Conservation (phyloP, 2,329 filamentous ascomycete species). For the Myriosclerotinia scirpicola region DNA sequence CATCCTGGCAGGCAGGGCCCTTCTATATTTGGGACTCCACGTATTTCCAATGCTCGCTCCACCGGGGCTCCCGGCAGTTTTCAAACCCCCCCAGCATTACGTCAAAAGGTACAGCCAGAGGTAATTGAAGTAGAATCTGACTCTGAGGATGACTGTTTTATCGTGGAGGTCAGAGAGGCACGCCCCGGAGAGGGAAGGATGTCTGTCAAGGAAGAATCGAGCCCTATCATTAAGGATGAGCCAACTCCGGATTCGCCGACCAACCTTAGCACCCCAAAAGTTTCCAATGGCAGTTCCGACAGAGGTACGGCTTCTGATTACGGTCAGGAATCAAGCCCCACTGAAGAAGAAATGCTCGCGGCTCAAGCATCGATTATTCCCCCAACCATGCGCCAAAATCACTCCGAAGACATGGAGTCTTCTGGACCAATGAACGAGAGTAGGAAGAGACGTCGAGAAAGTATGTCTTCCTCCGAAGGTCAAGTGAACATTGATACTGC, state of each 20-base stretch:
- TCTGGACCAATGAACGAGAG: not conserved
- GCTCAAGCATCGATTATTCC: slow-evolving; percentile 11
- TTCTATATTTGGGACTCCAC: not conserved
- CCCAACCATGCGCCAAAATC: not conserved
- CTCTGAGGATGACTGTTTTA: slow-evolving; percentile 15
- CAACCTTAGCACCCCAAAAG: not conserved
- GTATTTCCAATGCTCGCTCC: not conserved
- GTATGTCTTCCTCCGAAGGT: not conserved
- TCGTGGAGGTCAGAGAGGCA: not conserved
- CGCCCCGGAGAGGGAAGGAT: not conserved
- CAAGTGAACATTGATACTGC: slow-evolving; percentile 23
- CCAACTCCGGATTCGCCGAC: not conserved
- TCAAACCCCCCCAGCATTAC: not conserved
- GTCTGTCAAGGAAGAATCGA: not conserved
- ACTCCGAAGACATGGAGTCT: too few species aligned
- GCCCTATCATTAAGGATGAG: not conserved
- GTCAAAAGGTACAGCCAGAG: not conserved
- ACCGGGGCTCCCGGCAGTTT: not conserved
- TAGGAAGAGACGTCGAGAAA: slow-evolving; percentile 13
- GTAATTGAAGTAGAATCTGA: not conserved
- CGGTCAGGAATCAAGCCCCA: not conserved
- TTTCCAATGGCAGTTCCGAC: not conserved
- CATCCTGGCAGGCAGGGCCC: not conserved
- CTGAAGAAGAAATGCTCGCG: slow-evolving; percentile 19
- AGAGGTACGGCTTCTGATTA: not conserved